Evolutionary conservation across 1,139 yeast species (phyloP), one percentile per base, ranked within the genome.

Genomic region (Blastobotrys proliferans): DNA sequence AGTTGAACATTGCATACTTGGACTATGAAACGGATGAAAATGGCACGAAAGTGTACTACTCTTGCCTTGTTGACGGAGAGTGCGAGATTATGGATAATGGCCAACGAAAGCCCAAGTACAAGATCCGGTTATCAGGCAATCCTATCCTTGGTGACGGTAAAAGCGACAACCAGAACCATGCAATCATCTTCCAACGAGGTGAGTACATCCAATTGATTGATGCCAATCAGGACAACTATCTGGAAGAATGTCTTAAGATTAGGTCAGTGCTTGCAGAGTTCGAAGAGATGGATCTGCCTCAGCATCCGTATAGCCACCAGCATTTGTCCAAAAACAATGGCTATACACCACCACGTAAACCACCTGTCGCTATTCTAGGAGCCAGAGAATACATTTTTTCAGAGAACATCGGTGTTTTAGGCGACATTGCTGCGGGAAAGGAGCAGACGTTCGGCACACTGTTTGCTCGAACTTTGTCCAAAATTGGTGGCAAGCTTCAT

Each of bases 401-500:
- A 0, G 95, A 86, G 59, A 83, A 83, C 53, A 77, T 83, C 44
- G 96, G 96, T 4, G 81, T 86, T 2, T 65, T 87, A 18, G 96
- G 96, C 1, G 96, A 87, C 62, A 81, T 87, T 44, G 95, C 96
- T 1, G 96, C 96, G 1, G 94, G 95, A 0, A 87, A 87, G 56
- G 96, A 87, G 57, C 95, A 87, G 59, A 87, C 96, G 0, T 87
- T 87, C 69, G 95, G 96, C 0, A 87, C 96, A 0, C 66, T 87
- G 45, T 87, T 86, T 68, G 90, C 95, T 0, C 70, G 96, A 51
- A 84, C 95, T 0, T 65, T 87, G 52, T 90, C 94, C 0, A 83
- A 81, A 50, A 79, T 87, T 50, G 95, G 95, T 0, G 95, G 94
- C 0, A 87, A 87, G 58, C 66, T 87, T 30, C 96, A 87, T 57